Percentiles rank a stretch among this genome's conserved stretches.
Conservation (phyloP, 2,329 filamentous ascomycete species). For the Pseudocercospora fijiensis region DNA sequence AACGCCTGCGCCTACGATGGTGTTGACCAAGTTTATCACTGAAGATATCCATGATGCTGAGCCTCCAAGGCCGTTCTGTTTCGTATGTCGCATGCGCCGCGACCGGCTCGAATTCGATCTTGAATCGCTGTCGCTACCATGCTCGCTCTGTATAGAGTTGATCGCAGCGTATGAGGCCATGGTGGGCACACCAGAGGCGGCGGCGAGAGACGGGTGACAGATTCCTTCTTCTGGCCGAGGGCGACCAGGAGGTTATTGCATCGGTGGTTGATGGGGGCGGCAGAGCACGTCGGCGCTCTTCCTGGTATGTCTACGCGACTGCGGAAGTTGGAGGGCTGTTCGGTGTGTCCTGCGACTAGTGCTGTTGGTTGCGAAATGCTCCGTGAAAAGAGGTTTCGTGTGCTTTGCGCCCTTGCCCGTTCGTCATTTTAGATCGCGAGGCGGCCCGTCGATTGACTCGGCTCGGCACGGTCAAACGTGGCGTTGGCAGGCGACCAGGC, state of each 20-base stretch:
- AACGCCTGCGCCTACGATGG: conserved; percentile 91
- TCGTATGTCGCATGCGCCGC: conserved; percentile 61
- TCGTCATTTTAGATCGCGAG: conserved; percentile 2
- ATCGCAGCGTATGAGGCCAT: conserved; percentile 53
- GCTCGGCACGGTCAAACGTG: neutral
- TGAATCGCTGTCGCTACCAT: conserved; percentile 32
- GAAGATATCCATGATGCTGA: conserved; percentile 87
- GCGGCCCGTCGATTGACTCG: neutral
- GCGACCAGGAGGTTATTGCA: neutral
- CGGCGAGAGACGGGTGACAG: conserved; percentile 10
- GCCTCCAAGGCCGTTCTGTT: conserved; percentile 66
- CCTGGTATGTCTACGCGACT: neutral
- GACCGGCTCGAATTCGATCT: conserved; percentile 45
- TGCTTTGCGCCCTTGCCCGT: neutral
- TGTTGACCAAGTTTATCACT: conserved; percentile 93
- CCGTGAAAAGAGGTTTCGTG: neutral
- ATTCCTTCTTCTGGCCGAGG: conserved; percentile 6
- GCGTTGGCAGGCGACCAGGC: neutral
- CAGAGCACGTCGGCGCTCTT: conserved; percentile 7
- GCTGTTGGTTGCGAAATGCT: neutral
- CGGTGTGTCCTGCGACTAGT: neutral
- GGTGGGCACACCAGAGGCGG: neutral
- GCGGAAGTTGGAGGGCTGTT: neutral
- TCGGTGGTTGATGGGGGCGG: neutral
- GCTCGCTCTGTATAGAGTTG: conserved; percentile 41